A percentile compares a stretch with the other conserved stretches of the same genome.
phyloP scores from a whole-genome alignment of 257 asterid species.

The Knoxia roxburghii region DNA sequence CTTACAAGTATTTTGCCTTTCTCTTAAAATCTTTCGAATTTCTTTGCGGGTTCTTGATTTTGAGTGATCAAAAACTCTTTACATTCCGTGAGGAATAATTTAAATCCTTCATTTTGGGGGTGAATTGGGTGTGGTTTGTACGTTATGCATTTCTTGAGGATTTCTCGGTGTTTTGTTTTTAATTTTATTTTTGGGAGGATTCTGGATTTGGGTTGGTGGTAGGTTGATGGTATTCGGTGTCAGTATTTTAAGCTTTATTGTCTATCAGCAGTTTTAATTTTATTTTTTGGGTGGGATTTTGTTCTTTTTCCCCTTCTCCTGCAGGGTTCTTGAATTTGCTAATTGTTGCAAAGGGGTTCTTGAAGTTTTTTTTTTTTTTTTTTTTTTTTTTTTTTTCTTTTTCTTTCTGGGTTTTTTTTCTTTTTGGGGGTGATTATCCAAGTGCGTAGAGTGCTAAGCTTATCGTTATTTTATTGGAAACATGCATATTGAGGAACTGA shows the following conservation, averaged over 20 bases:
- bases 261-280: conserved; percentile 7
- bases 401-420: conserved; percentile 8
- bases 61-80: conserved; percentile 28
- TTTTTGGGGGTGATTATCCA: conserved; percentile 9
- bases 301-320: not conserved
- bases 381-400: conserved; percentile 12
- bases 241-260: conserved; percentile 7
- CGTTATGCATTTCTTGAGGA: conserved; percentile 17
- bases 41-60: not conserved
- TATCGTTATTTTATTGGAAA: conserved; percentile 9
- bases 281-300: not conserved
- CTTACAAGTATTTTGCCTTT: too few relatives aligned
- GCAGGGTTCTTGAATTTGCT: conserved; percentile 5
- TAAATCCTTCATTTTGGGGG: conserved; percentile 17
- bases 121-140: too few relatives aligned
- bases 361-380: conserved; percentile 11
- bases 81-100: too few relatives aligned
- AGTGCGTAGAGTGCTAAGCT: conserved; percentile 12
- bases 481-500: conserved; percentile 74
- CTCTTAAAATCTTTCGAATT: not conserved
- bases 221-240: conserved; percentile 8
- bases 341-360: not conserved
- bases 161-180: not conserved
- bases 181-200: conserved; percentile 7
- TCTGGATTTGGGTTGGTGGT: conserved; percentile 1